Percentiles rank a stretch among this genome's conserved stretches.
Evolutionary conservation across 1,284 basidiomycete species (phyloP).

Genomic region (Cutaneotrichosporon dermatis): DNA sequence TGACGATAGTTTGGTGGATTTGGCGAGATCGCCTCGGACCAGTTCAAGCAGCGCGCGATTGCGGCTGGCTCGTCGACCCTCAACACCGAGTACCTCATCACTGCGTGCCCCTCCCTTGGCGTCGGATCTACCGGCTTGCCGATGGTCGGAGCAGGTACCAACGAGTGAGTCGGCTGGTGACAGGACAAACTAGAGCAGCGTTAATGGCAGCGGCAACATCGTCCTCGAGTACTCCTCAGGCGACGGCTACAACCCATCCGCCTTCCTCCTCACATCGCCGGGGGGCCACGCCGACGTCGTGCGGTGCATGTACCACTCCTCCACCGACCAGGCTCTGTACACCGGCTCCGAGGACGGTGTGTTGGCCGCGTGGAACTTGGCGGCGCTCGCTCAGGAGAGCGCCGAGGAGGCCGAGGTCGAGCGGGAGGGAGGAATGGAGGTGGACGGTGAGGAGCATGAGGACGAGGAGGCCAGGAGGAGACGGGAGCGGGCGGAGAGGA

Average conservation of each 20-base stretch:
- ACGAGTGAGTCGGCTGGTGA: too few relatives aligned
- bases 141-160: conserved; percentile 43
- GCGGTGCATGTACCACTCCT: conserved; percentile 44
- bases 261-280: conserved; percentile 38
- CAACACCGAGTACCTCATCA: conserved; percentile 44
- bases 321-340: conserved; percentile 42
- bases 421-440: conserved; percentile 36
- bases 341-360: conserved; percentile 50
- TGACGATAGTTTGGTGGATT: conserved; percentile 26
- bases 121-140: conserved; percentile 34
- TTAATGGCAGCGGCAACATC: conserved; percentile 47
- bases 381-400: conserved; percentile 28
- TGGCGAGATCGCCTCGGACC: conserved; percentile 26
- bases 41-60: conserved; percentile 39
- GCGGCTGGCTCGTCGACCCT: conserved; percentile 20
- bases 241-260: conserved; percentile 34
- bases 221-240: conserved; percentile 36
- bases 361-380: conserved; percentile 47
- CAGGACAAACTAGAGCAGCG: too few relatives aligned
- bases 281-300: conserved; percentile 47
- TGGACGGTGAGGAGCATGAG: conserved; percentile 22
- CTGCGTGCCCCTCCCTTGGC: conserved; percentile 43
- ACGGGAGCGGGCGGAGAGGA: background rate
- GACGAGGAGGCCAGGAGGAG: conserved; percentile 4
- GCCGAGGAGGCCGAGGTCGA: conserved; percentile 31